Percentiles rank a stretch among this genome's conserved stretches.
phyloP scores from a whole-genome alignment of 495 filamentous ascomycete genomes.

The Neurospora sp. region DNA sequence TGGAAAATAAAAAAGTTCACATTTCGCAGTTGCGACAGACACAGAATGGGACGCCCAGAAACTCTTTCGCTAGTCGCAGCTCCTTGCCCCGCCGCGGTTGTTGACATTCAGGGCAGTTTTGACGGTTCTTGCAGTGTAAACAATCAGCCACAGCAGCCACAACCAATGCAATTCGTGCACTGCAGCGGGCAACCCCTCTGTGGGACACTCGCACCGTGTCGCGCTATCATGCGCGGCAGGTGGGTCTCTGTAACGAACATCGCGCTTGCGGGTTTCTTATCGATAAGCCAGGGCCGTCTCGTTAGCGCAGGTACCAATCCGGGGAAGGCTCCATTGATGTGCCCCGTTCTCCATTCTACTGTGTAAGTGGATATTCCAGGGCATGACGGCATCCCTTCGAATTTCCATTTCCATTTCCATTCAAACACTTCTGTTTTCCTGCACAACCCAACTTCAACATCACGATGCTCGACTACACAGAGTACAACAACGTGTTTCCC shows the following conservation, averaged over 20 bases:
- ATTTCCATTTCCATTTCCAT: not conserved
- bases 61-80: not conserved
- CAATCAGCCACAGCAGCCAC: slow-evolving; percentile 23
- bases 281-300: not conserved
- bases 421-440: not conserved
- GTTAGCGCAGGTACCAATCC: not conserved
- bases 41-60: slow-evolving; percentile 7
- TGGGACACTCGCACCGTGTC: not conserved
- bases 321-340: not conserved
- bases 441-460: not conserved
- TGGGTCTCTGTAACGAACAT: not conserved
- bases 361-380: not conserved
- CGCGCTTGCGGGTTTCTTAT: not conserved
- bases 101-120: slow-evolving; percentile 10
- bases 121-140: slow-evolving; percentile 22
- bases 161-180: not conserved
- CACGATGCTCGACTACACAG: slow-evolving; percentile 32
- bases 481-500: slow-evolving; percentile 56
- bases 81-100: slow-evolving; percentile 12
- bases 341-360: not conserved
- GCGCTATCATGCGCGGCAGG: not conserved
- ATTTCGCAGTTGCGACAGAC: not conserved
- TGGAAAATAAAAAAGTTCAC: not conserved
- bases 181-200: not conserved
- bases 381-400: not conserved